Percentiles rank a stretch among this genome's conserved stretches.
Conservation (phyloP, 2,329 filamentous ascomycete species). For the Talaromyces sp. region DNA sequence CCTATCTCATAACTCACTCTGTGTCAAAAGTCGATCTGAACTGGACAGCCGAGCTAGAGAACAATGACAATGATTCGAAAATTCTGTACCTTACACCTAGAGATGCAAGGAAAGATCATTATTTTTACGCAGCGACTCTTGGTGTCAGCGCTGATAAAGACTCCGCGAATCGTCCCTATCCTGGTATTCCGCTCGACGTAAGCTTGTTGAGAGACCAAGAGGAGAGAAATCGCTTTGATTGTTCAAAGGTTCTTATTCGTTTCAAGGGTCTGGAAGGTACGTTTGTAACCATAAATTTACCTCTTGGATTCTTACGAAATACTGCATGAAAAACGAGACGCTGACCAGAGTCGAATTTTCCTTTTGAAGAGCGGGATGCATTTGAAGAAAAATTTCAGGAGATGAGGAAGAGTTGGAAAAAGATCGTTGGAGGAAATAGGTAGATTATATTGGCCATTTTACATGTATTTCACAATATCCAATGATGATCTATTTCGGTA, state of each 20-base stretch:
- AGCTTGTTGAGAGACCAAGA: background rate
- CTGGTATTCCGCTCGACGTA: background rate
- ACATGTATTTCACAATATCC: no score
- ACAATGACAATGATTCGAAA: background rate
- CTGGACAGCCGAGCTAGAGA: background rate
- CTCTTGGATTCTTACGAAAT: background rate
- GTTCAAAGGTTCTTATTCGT: background rate
- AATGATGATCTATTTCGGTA: no score
- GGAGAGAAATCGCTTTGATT: background rate
- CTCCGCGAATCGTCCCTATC: background rate
- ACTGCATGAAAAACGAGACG: background rate
- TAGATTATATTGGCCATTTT: no score
- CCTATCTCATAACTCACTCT: background rate
- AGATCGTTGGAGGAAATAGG: background rate
- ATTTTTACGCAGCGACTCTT: background rate
- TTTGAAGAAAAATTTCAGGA: background rate
- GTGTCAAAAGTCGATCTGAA: background rate
- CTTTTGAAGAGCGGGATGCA: background rate
- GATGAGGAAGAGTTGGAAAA: background rate
- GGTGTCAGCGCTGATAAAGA: background rate
- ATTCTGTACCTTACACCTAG: background rate
- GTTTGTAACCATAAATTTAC: background rate
- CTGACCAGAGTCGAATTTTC: background rate
- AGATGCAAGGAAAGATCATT: background rate
- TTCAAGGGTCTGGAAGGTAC: background rate